Percentiles rank a stretch among this genome's conserved stretches.
phyloP scores from a whole-genome alignment of 306 rosid genomes.

The Canavalia ensiformis region DNA sequence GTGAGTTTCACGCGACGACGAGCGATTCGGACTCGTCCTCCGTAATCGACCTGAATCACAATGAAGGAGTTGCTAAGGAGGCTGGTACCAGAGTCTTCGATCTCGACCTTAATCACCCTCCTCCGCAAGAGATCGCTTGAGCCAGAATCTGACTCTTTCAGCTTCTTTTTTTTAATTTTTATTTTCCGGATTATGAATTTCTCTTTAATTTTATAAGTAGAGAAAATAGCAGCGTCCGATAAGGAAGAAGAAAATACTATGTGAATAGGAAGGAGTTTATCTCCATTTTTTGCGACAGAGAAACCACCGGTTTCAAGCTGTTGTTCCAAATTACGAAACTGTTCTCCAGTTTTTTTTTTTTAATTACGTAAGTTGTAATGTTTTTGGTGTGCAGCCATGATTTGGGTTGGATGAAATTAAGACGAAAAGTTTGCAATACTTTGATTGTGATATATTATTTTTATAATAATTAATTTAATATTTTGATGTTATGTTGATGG shows the following conservation, averaged over 20 bases:
- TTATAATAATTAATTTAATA: not conserved
- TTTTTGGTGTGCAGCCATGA: conserved; percentile 1
- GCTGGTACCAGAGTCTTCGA: conserved; percentile 34
- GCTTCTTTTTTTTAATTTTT: not conserved
- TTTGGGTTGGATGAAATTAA: conserved; percentile 2
- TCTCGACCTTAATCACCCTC: conserved; percentile 71
- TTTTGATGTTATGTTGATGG: not conserved
- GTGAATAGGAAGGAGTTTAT: conserved; percentile 56
- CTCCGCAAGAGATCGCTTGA: conserved; percentile 57
- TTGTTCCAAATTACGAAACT: conserved; percentile 44
- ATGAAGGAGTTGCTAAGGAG: conserved; percentile 25
- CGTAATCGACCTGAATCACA: conserved; percentile 66
- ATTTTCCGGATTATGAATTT: conserved; percentile 36
- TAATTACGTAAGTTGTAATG: conserved; percentile 39
- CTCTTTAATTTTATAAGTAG: conserved; percentile 44
- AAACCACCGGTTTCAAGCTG: conserved; percentile 52
- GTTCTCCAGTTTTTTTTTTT: conserved; percentile 30
- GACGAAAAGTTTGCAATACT: not conserved
- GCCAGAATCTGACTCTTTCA: not conserved
- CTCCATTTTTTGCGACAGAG: conserved; percentile 62
- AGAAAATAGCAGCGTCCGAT: conserved; percentile 23
- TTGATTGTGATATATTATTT: not conserved
- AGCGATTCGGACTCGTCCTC: conserved; percentile 82
- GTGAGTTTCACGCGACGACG: conserved; percentile 41
- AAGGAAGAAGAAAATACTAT: conserved; percentile 3